phyloP scores from a whole-genome alignment of 495 filamentous ascomycete genomes.

The Chaetomium fimeti region DNA sequence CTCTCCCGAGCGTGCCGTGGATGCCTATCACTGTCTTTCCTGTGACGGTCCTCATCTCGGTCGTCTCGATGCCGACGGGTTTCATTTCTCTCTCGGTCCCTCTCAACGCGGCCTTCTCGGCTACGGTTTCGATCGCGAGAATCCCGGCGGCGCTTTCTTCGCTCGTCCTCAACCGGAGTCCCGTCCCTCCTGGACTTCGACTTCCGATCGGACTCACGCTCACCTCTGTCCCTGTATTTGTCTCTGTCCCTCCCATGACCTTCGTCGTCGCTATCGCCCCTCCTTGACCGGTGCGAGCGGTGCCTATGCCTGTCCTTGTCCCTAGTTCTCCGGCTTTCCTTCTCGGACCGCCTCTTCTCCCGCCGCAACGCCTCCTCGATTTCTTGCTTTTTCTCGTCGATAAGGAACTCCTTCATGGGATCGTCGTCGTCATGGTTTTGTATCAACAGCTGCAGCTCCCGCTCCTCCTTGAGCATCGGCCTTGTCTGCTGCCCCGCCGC shows the following conservation, averaged over 20 bases:
- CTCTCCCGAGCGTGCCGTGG: constrained; percentile 27
- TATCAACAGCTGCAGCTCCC: constrained; percentile 72
- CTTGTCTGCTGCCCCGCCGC: constrained; percentile 37
- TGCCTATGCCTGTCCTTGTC: constrained; percentile 32
- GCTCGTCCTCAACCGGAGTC: constrained; percentile 25
- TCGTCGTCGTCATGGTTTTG: constrained; percentile 89
- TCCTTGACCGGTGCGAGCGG: constrained; percentile 31
- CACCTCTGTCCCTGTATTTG: constrained; percentile 17
- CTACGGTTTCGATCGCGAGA: constrained; percentile 31
- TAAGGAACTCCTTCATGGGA: constrained; percentile 89
- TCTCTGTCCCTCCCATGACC: constrained; percentile 9
- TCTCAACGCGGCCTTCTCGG: constrained; percentile 23
- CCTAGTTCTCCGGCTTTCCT: constrained; percentile 29
- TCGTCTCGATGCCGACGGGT: constrained; percentile 26
- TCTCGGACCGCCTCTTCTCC: constrained; percentile 43
- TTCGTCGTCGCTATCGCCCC: constrained; percentile 24
- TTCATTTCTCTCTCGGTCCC: constrained; percentile 30
- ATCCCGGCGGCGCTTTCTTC: constrained; percentile 32
- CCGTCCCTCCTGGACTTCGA: constrained; percentile 25
- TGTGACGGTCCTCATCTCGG: constrained; percentile 25
- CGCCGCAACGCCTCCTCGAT: constrained; percentile 66
- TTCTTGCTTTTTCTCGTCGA: constrained; percentile 87
- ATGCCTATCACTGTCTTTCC: constrained; percentile 30
- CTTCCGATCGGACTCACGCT: constrained; percentile 21
- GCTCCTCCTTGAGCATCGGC: constrained; percentile 59